Base-by-base conservation (phyloP, 495 filamentous ascomycete genomes). In the Penicillium odoratum region DNA sequence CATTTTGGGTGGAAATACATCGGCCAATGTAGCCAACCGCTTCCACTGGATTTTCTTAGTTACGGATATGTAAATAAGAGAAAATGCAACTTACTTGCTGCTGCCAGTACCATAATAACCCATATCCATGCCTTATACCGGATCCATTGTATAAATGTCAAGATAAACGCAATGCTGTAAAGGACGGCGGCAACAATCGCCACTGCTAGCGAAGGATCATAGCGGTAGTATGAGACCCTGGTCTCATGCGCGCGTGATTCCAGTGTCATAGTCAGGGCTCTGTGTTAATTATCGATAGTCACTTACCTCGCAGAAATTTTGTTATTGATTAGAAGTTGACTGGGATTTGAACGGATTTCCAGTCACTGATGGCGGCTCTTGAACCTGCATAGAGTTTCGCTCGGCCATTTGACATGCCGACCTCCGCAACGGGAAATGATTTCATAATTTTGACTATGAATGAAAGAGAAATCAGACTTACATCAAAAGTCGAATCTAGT, bases 161-260 rank as follows among this genome's bases (percentile, higher is more conserved):
- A 65, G 8, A 76, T 5, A 31, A 77, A 72, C 0, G 68, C 54
- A 31, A 74, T 42, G 16, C 61, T 48, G 61, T 85, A 88, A 28
- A 86, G 67, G 18, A 76, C 67, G 46, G 64, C 63, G 53, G 84
- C 81, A 30, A 84, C 69, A 7, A 72, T 65, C 7, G 82, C 78
- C 3, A 77, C 79, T 7, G 70, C 62, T 5, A 80, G 31, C 0
- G 76, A 82, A 6, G 82, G 81, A 9, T 79, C 21, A 58, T 85
- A 85, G 16, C 74, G 60, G 69, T 82, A 85, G 42, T 28, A 53
- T 8, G 51, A 53, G 15, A 21, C 26, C 10, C 51, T 36, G 8
- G 36, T 25, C 11, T 53, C 13, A 38, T 53, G 51, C 9, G 48
- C 4, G 8, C 51, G 51, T 13, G 25, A n/a, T 30, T 26, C 21